phyloP scores from a whole-genome alignment of 2,329 filamentous ascomycete species.

The Colletotrichum euphorbiae region DNA sequence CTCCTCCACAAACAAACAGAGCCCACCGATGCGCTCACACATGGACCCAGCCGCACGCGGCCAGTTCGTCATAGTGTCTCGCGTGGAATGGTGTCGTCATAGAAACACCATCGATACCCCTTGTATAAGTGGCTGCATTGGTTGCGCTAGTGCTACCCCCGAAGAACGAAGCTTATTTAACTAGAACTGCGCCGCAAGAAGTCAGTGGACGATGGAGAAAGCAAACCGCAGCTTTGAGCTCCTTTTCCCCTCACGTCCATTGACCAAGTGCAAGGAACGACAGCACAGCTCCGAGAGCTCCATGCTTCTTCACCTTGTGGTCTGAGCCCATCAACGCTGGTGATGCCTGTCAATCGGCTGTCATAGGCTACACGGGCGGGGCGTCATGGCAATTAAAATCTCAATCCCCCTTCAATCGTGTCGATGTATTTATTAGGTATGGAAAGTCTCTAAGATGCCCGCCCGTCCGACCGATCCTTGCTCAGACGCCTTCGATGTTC shows the following conservation, averaged over 20 bases:
- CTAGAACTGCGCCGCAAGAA: not conserved
- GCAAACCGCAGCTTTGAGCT: slow-evolving; percentile 3
- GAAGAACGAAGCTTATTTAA: slow-evolving; percentile 9
- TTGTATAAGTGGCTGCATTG: slow-evolving; percentile 41
- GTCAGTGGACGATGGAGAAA: not conserved
- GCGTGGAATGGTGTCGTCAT: slow-evolving; percentile 41
- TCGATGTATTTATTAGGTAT: not conserved
- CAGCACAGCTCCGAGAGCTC: not conserved
- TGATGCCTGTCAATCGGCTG: not conserved
- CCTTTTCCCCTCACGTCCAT: slow-evolving; percentile 5
- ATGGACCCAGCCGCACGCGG: slow-evolving; percentile 26
- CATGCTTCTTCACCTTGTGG: not conserved
- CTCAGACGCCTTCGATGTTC: slow-evolving; percentile 12
- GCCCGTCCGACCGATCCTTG: not conserved
- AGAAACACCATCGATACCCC: slow-evolving; percentile 28
- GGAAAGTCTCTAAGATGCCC: slow-evolving; percentile 7
- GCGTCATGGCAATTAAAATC: not conserved
- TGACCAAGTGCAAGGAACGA: slow-evolving; percentile 12
- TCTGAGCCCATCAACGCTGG: not conserved
- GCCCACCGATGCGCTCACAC: slow-evolving; percentile 31
- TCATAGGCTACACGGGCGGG: not conserved
- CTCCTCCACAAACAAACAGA: not conserved
- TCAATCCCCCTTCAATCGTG: not conserved
- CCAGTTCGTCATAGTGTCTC: slow-evolving; percentile 38
- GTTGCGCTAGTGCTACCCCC: slow-evolving; percentile 4